Base-by-base conservation (phyloP, 176 grass and related monocot species). In the Musa schizocarpa region DNA sequence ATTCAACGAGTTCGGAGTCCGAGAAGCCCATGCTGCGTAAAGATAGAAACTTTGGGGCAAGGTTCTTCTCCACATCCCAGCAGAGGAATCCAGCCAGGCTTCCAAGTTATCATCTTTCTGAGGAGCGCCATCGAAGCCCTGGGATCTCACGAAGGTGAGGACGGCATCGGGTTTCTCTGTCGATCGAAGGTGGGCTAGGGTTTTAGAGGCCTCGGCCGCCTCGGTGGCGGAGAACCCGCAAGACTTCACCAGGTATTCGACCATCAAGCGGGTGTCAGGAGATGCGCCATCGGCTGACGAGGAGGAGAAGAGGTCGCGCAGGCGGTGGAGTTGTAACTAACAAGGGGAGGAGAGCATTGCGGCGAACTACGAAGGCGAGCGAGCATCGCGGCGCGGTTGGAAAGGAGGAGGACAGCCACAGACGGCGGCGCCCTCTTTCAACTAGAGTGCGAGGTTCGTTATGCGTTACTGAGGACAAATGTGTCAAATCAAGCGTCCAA, bases 101-200 rank as follows among this genome's bases (percentile, higher is more conserved):
- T 81, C 11, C 2, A 9, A 63, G 82, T 20, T 12, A 90, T 76
- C 20, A 83, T 3, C 20, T 9, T 65, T 22, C 57, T 50, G 76
- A 90, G 64, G 54, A 88, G 76, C 26, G 52, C 78, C 43, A 76
- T 77, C 78, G 48, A 93, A 53, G 49, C 77, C 74, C 71, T 87
- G 68, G 43, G 80, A 73, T 9, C 64, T 11, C 53, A 90, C 57
- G 71, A 86, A 92, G 80, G 71, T 74, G 55, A 87, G 54, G 63
- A 86, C 85, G 26, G 85, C 76, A 22, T 94, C 88, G 67, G 85
- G 77, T 22, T 78, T 87, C 12, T 82, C 59, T 49, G 83, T 82
- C 17, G 79, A 90, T 25, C 81, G 78, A 81, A 93, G 87, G 78
- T 77, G 80, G 20, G 81, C 79, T 50, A 95, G 53, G 19, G 58